These are phyloP conservation scores for Trichoderma virens DNA, from an alignment of 495 filamentous ascomycete species.

Conservation along the genomic window DNA sequence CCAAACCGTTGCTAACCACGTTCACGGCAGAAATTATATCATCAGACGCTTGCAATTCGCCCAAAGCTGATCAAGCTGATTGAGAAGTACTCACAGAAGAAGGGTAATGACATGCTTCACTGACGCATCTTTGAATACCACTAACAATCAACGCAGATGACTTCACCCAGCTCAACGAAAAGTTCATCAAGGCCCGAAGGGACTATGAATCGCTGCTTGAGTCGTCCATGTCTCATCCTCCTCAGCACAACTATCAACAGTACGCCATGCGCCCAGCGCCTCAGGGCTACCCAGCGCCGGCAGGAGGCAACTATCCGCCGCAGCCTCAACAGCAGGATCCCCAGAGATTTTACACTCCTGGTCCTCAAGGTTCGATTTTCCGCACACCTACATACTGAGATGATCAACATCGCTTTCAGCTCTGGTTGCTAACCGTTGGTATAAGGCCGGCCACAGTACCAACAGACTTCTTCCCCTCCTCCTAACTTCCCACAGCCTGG, in stretches of 20 bases:
- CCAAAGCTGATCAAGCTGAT: conserved; percentile 97
- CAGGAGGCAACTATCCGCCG: conserved; percentile 33
- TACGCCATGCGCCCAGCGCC: conserved; percentile 57
- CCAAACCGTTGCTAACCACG: conserved; percentile 1
- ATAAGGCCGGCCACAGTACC: conserved; percentile 24
- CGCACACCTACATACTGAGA: neutral
- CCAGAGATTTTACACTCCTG: conserved; percentile 64
- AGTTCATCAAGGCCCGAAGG: conserved; percentile 96
- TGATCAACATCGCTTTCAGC: neutral
- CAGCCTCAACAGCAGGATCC: conserved; percentile 53
- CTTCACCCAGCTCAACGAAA: conserved; percentile 96
- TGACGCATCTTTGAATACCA: neutral
- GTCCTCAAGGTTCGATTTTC: conserved; percentile 26
- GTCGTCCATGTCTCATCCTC: conserved; percentile 84
- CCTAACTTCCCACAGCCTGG: conserved; percentile 40
- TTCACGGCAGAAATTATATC: conserved; percentile 63
- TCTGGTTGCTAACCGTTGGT: conserved; percentile 1
- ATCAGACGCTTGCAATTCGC: conserved; percentile 85
- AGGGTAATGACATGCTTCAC: conserved; percentile 53
- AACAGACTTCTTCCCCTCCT: conserved; percentile 37
- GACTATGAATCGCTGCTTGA: conserved; percentile 96
- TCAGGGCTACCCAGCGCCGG: conserved; percentile 54
- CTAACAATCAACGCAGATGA: conserved; percentile 56
- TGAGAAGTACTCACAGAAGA: conserved; percentile 98
- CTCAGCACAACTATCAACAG: conserved; percentile 56